A percentile compares a stretch with the other conserved stretches of the same genome.
Conservation (phyloP, 2,329 filamentous ascomycete species). For the Elsinoe ampelina region DNA sequence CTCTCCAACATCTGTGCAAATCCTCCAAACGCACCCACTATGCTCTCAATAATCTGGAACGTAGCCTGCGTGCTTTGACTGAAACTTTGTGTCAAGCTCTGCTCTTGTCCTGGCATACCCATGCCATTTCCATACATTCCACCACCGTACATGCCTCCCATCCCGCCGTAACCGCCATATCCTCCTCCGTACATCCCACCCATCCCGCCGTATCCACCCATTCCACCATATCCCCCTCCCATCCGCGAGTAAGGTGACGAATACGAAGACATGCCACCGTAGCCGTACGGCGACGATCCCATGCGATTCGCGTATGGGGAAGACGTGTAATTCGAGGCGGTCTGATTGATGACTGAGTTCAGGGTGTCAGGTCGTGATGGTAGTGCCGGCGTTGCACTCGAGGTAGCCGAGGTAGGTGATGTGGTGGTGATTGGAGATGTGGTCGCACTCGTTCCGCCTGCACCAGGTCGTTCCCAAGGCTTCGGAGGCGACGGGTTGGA, state of each 20-base stretch:
- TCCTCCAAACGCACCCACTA: conserved; percentile 91
- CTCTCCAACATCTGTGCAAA: conserved; percentile 99
- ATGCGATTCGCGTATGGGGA: conserved; percentile 28
- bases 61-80: conserved; percentile 91
- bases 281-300: conserved; percentile 47
- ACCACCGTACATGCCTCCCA: conserved; percentile 21
- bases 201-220: conserved; percentile 33
- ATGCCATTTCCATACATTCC: conserved; percentile 34
- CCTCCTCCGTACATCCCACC: conserved; percentile 33
- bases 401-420: conserved; percentile 29
- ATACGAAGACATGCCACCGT: conserved; percentile 38
- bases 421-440: conserved; percentile 36
- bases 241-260: conserved; percentile 48
- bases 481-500: conserved; percentile 67
- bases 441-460: conserved; percentile 30
- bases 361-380: conserved; percentile 75
- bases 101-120: conserved; percentile 69
- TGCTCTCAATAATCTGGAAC: conserved; percentile 96
- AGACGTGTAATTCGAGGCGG: conserved; percentile 67
- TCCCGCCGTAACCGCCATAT: conserved; percentile 26
- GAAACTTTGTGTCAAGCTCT: conserved; percentile 91
- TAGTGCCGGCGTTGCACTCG: conserved; percentile 51
- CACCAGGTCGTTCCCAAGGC: conserved; percentile 80
- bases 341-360: conserved; percentile 72
- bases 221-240: conserved; percentile 30